A percentile compares a stretch with the other conserved stretches of the same genome.
Conservation (phyloP, 2,329 filamentous ascomycete species). For the Pseudopyricularia cyperi region DNA sequence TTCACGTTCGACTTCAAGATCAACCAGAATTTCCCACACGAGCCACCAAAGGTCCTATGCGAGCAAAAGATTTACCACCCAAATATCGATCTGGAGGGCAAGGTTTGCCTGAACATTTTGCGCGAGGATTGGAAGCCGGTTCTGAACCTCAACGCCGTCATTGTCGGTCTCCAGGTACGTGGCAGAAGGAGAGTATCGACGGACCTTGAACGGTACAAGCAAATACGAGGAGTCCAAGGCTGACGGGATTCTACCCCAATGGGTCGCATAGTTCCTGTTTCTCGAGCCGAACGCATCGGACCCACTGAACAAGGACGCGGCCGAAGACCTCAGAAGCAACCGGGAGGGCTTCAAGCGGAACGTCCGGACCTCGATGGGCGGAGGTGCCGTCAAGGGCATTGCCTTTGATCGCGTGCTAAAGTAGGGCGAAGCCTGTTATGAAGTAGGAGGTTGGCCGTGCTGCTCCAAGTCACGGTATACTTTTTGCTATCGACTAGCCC, state of each 20-base stretch:
- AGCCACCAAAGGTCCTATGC: slow-evolving; percentile 94
- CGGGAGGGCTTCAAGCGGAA: slow-evolving; percentile 86
- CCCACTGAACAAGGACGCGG: slow-evolving; percentile 96
- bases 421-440: slow-evolving; percentile 16
- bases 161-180: slow-evolving; percentile 76
- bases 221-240: neutral
- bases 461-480: neutral
- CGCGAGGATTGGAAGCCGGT: slow-evolving; percentile 99
- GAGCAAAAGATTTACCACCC: slow-evolving; percentile 98
- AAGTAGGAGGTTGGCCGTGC: neutral
- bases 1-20: slow-evolving; percentile 90
- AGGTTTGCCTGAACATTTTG: slow-evolving; percentile 94
- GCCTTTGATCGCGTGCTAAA: slow-evolving; percentile 69
- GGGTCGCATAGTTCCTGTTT: slow-evolving; percentile 64
- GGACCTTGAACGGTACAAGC: neutral
- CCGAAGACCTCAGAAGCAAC: slow-evolving; percentile 78
- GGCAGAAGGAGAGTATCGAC: neutral
- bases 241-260: neutral
- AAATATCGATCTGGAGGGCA: slow-evolving; percentile 95
- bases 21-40: slow-evolving; percentile 90
- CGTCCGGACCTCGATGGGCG: slow-evolving; percentile 71
- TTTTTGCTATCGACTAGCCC: neutral
- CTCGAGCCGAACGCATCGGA: slow-evolving; percentile 94
- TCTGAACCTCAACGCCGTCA: slow-evolving; percentile 92
- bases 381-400: slow-evolving; percentile 60